Conservation (phyloP, 2,329 filamentous ascomycete genomes). For the Fusarium guadeloupense region DNA sequence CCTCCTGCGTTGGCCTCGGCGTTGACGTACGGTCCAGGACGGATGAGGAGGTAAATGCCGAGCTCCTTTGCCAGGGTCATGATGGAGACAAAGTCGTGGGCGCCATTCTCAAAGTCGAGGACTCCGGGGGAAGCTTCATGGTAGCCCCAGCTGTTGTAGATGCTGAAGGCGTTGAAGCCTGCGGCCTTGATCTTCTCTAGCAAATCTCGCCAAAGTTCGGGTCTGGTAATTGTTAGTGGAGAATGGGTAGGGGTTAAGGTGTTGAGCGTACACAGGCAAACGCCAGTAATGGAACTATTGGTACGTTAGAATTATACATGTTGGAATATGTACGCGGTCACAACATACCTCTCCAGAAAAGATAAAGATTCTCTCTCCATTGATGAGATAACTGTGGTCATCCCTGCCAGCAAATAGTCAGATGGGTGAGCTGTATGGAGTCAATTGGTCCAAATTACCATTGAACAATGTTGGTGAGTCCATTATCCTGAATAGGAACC, state of each 20-base stretch:
- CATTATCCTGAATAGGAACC: conserved; percentile 25
- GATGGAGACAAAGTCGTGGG: conserved; percentile 60
- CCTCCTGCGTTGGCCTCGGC: conserved; percentile 71
- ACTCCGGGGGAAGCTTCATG: conserved; percentile 49
- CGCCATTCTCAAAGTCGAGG: conserved; percentile 44
- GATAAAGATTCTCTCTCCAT: conserved; percentile 53
- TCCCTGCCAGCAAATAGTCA: conserved; percentile 44
- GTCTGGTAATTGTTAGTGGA: conserved; percentile 12
- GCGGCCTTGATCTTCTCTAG: conserved; percentile 55
- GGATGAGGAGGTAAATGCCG: conserved; percentile 55
- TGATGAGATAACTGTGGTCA: conserved; percentile 53
- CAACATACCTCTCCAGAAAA: conserved; percentile 52
- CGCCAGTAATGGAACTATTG: conserved; percentile 54
- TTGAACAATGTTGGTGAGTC: conserved; percentile 23
- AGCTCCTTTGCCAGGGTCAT: conserved; percentile 58
- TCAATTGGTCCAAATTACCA: conserved; percentile 1
- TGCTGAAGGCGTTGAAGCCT: conserved; percentile 55
- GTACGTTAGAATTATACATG: neutral
- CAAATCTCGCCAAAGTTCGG: conserved; percentile 53
- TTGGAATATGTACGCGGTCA: neutral
- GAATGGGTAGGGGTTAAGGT: accelerated
- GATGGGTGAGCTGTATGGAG: accelerated
- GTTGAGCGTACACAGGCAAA: conserved; percentile 50
- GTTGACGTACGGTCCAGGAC: conserved; percentile 71
- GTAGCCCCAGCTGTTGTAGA: conserved; percentile 55